Conservation (phyloP, 371 early-diverging fungal species). For the Mucor racemosus region DNA sequence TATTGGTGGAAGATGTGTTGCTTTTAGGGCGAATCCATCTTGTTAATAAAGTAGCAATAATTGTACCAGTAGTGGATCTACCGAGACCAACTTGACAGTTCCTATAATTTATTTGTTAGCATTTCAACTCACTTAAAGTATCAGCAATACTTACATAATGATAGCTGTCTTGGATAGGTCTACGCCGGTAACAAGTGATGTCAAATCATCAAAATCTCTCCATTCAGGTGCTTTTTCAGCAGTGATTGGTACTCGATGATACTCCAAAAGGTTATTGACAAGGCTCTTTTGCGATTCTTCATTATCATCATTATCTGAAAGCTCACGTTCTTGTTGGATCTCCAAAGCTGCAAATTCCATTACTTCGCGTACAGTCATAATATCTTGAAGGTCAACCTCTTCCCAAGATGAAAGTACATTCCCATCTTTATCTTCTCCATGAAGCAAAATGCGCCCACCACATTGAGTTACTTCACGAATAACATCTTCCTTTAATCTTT, state of each 20-base stretch:
- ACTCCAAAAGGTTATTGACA: slow-evolving; percentile 28
- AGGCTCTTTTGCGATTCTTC: neutral
- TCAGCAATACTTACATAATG: slow-evolving; percentile 50
- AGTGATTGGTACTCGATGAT: slow-evolving; percentile 67
- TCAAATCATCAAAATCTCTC: slow-evolving; percentile 65
- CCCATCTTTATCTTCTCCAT: slow-evolving; percentile 61
- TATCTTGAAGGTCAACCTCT: slow-evolving; percentile 57
- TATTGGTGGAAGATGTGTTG: neutral
- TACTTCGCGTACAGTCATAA: slow-evolving; percentile 63
- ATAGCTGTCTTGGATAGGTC: slow-evolving; percentile 51
- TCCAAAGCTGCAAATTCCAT: slow-evolving; percentile 45
- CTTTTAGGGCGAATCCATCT: slow-evolving; percentile 50
- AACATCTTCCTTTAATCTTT: slow-evolving; percentile 70
- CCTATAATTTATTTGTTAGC: slow-evolving; percentile 27
- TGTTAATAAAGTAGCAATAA: slow-evolving; percentile 59
- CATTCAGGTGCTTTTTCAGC: slow-evolving; percentile 66
- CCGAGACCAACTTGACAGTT: slow-evolving; percentile 76
- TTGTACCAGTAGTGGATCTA: slow-evolving; percentile 64
- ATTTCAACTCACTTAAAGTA: no score
- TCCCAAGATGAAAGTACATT: slow-evolving; percentile 63
- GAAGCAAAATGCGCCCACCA: slow-evolving; percentile 65
- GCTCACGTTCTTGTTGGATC: slow-evolving; percentile 26
- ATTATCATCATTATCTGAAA: slow-evolving; percentile 18
- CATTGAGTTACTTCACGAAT: slow-evolving; percentile 59
- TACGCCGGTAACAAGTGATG: slow-evolving; percentile 40